phyloP scores from a whole-genome alignment of 768 basidiomycete genomes.

The Fistulinella prunicolor region DNA sequence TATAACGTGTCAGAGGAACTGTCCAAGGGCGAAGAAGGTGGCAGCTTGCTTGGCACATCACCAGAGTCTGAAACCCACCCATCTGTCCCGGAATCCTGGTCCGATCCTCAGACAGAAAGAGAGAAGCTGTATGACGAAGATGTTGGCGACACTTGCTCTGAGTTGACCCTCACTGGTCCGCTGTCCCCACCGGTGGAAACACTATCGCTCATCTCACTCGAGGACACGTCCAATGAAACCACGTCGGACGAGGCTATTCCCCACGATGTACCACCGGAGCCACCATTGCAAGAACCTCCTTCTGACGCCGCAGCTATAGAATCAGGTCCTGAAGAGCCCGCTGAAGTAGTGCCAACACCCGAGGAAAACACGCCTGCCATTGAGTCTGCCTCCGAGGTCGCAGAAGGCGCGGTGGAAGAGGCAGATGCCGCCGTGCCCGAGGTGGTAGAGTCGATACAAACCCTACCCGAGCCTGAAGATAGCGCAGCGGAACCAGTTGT shows the following conservation, averaged over 20 bases:
- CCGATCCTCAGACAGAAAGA: slow-evolving; percentile 10
- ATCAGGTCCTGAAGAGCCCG: slow-evolving; percentile 7
- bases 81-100: slow-evolving; percentile 7
- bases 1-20: slow-evolving; percentile 39
- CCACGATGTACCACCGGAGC: slow-evolving; percentile 3
- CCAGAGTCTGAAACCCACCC: slow-evolving; percentile 13
- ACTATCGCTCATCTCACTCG: slow-evolving; percentile 26
- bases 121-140: slow-evolving; percentile 27
- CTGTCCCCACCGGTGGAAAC: slow-evolving; percentile 30
- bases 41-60: slow-evolving; percentile 10
- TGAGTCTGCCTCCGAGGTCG: slow-evolving; percentile 2
- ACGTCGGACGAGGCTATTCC: neutral
- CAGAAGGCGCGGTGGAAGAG: slow-evolving; percentile 11
- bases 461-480: slow-evolving; percentile 4
- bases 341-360: neutral
- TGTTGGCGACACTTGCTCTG: slow-evolving; percentile 19
- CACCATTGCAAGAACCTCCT: neutral
- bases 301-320: slow-evolving; percentile 9
- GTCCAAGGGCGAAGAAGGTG: slow-evolving; percentile 18
- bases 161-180: slow-evolving; percentile 14
- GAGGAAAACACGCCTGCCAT: slow-evolving; percentile 3
- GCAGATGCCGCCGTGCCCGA: neutral
- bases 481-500: neutral
- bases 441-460: slow-evolving; percentile 4
- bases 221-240: slow-evolving; percentile 9